Conservation (phyloP, 495 filamentous ascomycete genomes). For the Penicillium ucsense region DNA sequence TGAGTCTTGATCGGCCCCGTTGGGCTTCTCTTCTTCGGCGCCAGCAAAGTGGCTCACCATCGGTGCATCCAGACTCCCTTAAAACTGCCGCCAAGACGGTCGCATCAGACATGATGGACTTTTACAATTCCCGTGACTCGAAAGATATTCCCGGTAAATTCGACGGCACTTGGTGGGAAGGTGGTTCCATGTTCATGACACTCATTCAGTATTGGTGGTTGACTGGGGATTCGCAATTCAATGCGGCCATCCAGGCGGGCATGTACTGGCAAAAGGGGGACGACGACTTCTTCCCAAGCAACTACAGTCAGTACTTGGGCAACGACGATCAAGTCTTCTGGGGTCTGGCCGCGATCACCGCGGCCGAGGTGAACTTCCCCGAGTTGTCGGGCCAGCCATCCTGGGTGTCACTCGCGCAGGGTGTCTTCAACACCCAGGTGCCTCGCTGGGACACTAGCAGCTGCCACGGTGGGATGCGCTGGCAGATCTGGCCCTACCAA, state of each 20-base stretch:
- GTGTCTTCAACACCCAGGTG: conserved; percentile 56
- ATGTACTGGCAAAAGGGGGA: conserved; percentile 61
- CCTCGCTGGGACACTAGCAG: conserved; percentile 55
- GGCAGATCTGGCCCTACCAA: conserved; percentile 81
- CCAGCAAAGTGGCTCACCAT: neutral
- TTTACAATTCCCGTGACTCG: conserved; percentile 53
- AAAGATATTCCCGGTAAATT: conserved; percentile 58
- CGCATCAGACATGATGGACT: conserved; percentile 54
- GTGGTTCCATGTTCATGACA: conserved; percentile 63
- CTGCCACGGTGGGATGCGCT: conserved; percentile 71
- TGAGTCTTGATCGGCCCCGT: conserved; percentile 7
- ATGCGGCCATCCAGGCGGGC: conserved; percentile 49
- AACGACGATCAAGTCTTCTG: conserved; percentile 80
- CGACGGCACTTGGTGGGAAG: conserved; percentile 64
- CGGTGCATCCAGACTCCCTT: conserved; percentile 40
- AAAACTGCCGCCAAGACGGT: conserved; percentile 50
- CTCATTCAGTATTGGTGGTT: conserved; percentile 72
- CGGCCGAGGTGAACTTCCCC: conserved; percentile 64
- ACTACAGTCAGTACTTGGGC: conserved; percentile 42
- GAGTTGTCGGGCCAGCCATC: conserved; percentile 44
- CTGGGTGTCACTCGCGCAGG: conserved; percentile 52
- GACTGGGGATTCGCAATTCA: conserved; percentile 64
- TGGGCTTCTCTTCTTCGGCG: too few species aligned
- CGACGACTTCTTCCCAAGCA: conserved; percentile 54
- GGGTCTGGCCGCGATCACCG: conserved; percentile 63